Percentiles rank a stretch among this genome's conserved stretches.
These are phyloP conservation scores for Picochlorum sp. DNA, from an alignment of 139 green algal species.

Conservation along the genomic window DNA sequence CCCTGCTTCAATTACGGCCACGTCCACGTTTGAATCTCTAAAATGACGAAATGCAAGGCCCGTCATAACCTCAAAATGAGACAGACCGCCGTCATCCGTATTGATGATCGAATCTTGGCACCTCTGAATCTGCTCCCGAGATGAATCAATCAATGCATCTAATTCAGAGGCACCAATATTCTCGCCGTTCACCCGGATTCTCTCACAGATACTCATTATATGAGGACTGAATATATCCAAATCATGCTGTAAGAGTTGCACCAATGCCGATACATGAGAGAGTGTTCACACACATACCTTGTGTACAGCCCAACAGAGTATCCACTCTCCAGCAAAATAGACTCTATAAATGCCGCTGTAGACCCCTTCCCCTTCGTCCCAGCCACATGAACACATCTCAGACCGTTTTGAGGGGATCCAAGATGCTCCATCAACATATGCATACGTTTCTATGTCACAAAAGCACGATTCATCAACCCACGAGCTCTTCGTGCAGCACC, in stretches of 20 bases:
- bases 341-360: constrained; percentile 48
- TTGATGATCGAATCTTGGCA: neutral
- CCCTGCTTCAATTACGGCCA: constrained; percentile 75
- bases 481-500: neutral
- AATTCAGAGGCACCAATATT: constrained; percentile 17
- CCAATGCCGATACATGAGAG: neutral
- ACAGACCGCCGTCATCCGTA: constrained; percentile 26
- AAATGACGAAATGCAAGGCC: constrained; percentile 69
- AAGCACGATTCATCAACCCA: constrained; percentile 1
- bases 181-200: constrained; percentile 43
- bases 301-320: constrained; percentile 68
- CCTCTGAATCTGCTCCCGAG: neutral
- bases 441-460: constrained; percentile 47
- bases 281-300: neutral
- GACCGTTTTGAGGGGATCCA: constrained; percentile 45
- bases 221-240: constrained; percentile 48
- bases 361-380: constrained; percentile 91
- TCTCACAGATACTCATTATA: constrained; percentile 59
- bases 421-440: constrained; percentile 45
- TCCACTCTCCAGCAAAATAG: constrained; percentile 48
- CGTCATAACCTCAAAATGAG: constrained; percentile 80
- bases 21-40: constrained; percentile 43
- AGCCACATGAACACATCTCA: constrained; percentile 60
- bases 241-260: too few relatives aligned
- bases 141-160: constrained; percentile 15